These are phyloP conservation scores for Suillus weaverae DNA, from an alignment of 768 basidiomycete species.

Conservation along the genomic window DNA sequence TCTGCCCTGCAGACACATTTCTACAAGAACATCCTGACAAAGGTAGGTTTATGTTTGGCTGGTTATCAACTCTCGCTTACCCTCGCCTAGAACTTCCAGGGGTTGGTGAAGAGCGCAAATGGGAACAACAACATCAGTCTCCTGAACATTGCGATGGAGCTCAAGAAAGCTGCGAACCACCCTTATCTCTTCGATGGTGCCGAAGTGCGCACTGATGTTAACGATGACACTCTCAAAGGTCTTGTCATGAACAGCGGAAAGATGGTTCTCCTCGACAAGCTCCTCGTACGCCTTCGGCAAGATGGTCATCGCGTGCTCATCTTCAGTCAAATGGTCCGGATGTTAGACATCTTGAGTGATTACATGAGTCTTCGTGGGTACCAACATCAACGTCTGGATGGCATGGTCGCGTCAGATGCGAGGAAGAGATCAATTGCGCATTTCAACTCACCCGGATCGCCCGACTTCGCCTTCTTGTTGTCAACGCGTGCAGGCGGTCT, in stretches of 20 bases:
- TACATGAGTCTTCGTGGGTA: slow-evolving; percentile 92
- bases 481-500: slow-evolving; percentile 97
- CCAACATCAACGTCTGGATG: slow-evolving; percentile 91
- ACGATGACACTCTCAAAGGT: slow-evolving; percentile 89
- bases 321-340: slow-evolving; percentile 99
- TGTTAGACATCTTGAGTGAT: slow-evolving; percentile 97
- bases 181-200: slow-evolving; percentile 98
- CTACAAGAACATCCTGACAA: slow-evolving; percentile 97
- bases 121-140: slow-evolving; percentile 91
- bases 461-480: slow-evolving; percentile 95
- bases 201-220: slow-evolving; percentile 58
- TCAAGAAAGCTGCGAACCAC: slow-evolving; percentile 98
- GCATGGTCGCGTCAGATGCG: slow-evolving; percentile 89
- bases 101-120: slow-evolving; percentile 85
- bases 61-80: slow-evolving; percentile 5
- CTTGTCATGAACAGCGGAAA: slow-evolving; percentile 98
- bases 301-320: slow-evolving; percentile 97
- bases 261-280: slow-evolving; percentile 96
- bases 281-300: slow-evolving; percentile 82
- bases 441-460: slow-evolving; percentile 91
- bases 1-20: slow-evolving; percentile 94
- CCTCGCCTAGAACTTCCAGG: slow-evolving; percentile 79
- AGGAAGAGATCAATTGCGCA: slow-evolving; percentile 96
- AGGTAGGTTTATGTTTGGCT: slow-evolving; percentile 44
- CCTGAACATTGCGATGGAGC: slow-evolving; percentile 98